phyloP scores from a whole-genome alignment of 257 asterid species.

The Solanum lycopersicoides region DNA sequence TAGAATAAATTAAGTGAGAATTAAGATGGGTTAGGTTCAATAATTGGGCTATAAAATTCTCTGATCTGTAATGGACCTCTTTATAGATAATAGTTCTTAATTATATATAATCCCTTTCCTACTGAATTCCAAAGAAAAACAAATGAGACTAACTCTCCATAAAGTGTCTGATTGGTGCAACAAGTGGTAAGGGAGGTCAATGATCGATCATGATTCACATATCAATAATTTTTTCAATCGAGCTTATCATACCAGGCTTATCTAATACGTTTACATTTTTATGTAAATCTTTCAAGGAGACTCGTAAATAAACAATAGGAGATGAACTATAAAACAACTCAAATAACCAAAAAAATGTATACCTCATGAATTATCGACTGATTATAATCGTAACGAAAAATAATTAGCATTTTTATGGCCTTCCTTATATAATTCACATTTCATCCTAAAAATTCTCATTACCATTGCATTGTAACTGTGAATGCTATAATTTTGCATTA shows the following conservation, averaged over 20 bases:
- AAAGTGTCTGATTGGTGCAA: not conserved
- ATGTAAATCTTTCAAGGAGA: not conserved
- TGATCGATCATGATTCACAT: rapidly evolving
- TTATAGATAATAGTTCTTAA: not conserved
- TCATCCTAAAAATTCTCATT: not conserved
- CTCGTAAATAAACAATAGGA: not conserved
- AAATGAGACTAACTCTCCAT: not conserved
- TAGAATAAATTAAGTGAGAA: not conserved
- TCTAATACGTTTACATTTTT: not conserved
- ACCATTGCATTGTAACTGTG: not conserved
- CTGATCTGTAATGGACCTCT: not conserved
- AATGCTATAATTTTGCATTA: not conserved
- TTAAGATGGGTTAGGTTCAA: not conserved
- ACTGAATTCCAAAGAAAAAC: not conserved
- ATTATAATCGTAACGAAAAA: not conserved
- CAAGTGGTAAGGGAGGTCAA: not conserved
- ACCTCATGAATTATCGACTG: not conserved
- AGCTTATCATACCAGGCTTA: rapidly evolving
- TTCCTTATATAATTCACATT: not conserved
- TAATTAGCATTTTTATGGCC: not conserved
- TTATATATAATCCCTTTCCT: not conserved
- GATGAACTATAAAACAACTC: not conserved
- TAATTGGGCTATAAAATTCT: not conserved
- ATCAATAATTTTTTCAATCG: too few relatives aligned
- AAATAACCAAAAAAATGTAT: not conserved